Evolutionary conservation across 139 green algal genomes (phyloP).

Genomic region (Chlamydomonas eustigma): DNA sequence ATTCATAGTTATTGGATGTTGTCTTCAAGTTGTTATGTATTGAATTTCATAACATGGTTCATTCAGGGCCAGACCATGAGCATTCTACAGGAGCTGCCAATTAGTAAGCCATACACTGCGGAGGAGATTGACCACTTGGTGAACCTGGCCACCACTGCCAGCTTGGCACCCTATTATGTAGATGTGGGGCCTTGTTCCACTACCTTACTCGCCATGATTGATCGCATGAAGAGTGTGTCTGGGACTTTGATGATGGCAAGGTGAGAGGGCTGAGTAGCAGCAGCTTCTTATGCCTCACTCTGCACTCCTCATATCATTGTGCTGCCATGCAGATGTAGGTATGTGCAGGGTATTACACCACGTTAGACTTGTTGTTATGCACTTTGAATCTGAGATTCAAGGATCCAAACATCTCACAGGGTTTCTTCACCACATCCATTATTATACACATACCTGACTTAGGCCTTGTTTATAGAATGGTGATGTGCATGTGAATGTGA

Average conservation of each 20-base stretch:
- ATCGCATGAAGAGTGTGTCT: conserved; percentile 60
- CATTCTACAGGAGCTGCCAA: conserved; percentile 70
- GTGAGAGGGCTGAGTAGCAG: conserved; percentile 16
- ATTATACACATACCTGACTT: no score
- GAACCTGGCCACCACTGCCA: conserved; percentile 31
- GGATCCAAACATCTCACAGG: no score
- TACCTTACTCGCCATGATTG: conserved; percentile 42
- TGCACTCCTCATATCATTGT: no score
- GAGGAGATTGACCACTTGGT: conserved; percentile 54
- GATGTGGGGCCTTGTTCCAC: conserved; percentile 47
- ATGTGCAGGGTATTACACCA: no score
- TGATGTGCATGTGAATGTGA: conserved; percentile 59
- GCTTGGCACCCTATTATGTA: conserved; percentile 69
- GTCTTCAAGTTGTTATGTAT: no score
- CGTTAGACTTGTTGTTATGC: no score
- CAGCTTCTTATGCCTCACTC: background rate
- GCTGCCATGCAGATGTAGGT: no score
- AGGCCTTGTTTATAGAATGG: conserved; percentile 38
- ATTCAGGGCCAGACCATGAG: conserved; percentile 43
- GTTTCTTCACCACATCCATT: no score
- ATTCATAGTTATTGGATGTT: no score
- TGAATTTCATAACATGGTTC: background rate
- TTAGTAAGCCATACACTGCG: conserved; percentile 50
- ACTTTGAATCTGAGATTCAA: no score
- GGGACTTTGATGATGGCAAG: conserved; percentile 40